A percentile compares a stretch with the other conserved stretches of the same genome.
These are phyloP conservation scores for Debaryomyces udenii DNA, from an alignment of 1,139 yeast genomes.

Conservation along the genomic window DNA sequence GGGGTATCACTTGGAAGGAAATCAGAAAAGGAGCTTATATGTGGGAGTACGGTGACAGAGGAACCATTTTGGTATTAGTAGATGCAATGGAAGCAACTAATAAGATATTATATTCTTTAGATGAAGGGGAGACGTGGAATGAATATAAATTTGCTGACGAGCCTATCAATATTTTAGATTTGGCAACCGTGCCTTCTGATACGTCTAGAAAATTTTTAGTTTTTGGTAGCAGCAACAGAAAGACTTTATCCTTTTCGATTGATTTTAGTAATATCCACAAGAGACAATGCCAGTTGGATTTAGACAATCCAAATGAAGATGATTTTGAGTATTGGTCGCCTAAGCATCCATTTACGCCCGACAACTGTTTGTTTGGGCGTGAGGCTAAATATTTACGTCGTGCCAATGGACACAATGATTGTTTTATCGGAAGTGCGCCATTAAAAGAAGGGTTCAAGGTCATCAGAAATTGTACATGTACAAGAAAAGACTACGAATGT, in stretches of 20 bases:
- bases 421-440: conserved; percentile 82
- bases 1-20: conserved; percentile 88
- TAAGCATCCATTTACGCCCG: conserved; percentile 60
- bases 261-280: conserved; percentile 70
- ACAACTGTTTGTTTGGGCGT: conserved; percentile 87
- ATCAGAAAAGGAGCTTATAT: conserved; percentile 70
- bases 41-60: conserved; percentile 98
- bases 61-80: conserved; percentile 79
- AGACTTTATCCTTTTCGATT: conserved; percentile 49
- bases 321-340: conserved; percentile 91
- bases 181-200: conserved; percentile 91
- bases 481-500: conserved; percentile 90
- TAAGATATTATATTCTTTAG: conserved; percentile 63
- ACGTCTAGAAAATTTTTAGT: conserved; percentile 70
- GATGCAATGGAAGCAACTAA: conserved; percentile 61
- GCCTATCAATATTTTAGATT: conserved; percentile 61
- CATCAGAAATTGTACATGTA: conserved; percentile 75
- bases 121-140: conserved; percentile 80
- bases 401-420: conserved; percentile 58
- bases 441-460: conserved; percentile 62
- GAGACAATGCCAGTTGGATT: conserved; percentile 72
- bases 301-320: conserved; percentile 57
- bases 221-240: conserved; percentile 25
- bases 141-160: conserved; percentile 65
- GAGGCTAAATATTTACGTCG: conserved; percentile 78